Conservation (phyloP, 371 early-diverging fungal species). For the Sporodiniella umbellata region DNA sequence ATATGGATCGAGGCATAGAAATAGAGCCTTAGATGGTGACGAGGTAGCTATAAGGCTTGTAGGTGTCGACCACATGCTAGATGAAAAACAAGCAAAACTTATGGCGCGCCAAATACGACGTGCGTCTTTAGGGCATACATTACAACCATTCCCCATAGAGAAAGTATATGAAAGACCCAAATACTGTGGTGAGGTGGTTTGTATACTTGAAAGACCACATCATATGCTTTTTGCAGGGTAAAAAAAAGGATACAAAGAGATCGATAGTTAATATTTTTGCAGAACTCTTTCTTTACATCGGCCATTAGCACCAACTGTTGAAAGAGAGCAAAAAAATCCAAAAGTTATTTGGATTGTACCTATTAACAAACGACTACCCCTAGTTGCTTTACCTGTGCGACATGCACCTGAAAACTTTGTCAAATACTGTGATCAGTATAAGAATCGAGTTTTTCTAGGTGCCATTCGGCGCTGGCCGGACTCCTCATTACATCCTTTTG, state of each 20-base stretch:
- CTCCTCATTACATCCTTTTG: conserved; percentile 42
- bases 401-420: conserved; percentile 31
- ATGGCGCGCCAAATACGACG: conserved; percentile 23
- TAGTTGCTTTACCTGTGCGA: conserved; percentile 51
- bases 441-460: conserved; percentile 34
- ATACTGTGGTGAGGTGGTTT: conserved; percentile 37
- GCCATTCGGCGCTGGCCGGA: conserved; percentile 38
- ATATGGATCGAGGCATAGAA: conserved; percentile 60
- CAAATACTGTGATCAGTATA: conserved; percentile 34
- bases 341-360: conserved; percentile 65
- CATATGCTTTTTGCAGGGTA: conserved; percentile 36
- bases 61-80: conserved; percentile 45
- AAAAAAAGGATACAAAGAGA: background rate
- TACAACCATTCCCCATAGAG: conserved; percentile 26
- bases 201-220: conserved; percentile 30
- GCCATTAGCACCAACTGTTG: conserved; percentile 17
- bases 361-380: conserved; percentile 59
- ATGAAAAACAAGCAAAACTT: conserved; percentile 27
- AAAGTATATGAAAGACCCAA: conserved; percentile 5
- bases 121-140: conserved; percentile 5
- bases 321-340: conserved; percentile 22
- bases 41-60: conserved; percentile 63
- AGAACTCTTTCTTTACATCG: conserved; percentile 30
- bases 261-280: background rate
- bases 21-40: conserved; percentile 76